Base-by-base conservation (phyloP, 495 filamentous ascomycete species). In the Lepraria neglecta region DNA sequence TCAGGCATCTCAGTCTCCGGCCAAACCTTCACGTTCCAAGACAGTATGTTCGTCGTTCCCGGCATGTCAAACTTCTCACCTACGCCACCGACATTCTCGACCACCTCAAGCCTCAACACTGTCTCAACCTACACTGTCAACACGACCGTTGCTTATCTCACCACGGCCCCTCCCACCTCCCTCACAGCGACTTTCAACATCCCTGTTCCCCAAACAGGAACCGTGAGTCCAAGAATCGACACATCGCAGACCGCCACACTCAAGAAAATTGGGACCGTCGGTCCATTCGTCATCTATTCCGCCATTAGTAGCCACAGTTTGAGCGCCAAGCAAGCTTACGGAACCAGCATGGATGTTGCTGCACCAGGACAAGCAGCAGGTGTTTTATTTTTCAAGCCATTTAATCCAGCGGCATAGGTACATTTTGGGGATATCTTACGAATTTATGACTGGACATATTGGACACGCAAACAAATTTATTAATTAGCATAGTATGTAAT, bases 1-100 rank as follows among this genome's bases (percentile, higher is more conserved):
- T 64, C 61, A 6, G 66, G 65, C 43, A 53, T 68, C 42, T 33
- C 31, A 2, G 63, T 50, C 40, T 52, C 46, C 3, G 56, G 57
- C 31, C 43, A 64, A 53, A 64, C 43, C 6, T 64, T 64, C 53
- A 42, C 46, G 9, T 57, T 67, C 38, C 64, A 67, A 64, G 64
- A 67, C 56, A 60, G 54, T 52, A 64, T 67, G 64, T 67, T 67
- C 46, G 56, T 57, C 46, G 57, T 64, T 4, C 58, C 60, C 2
- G 50, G 52, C 12, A 27, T 64, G 42, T 64, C 63, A 0, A 50
- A 61, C 3, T 46, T 62, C 44, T 63, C 59, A 9, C 62, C 65
- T 14, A 44, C 30, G 10, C 63, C 59, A 15, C 45, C 66, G 2
- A 30, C 59, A 9, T 67, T 67, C 63, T 42, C 63, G 24, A 38